Evolutionary conservation across 805 yeast genomes (phyloP).

Genomic region (Teunomyces kruisii): DNA sequence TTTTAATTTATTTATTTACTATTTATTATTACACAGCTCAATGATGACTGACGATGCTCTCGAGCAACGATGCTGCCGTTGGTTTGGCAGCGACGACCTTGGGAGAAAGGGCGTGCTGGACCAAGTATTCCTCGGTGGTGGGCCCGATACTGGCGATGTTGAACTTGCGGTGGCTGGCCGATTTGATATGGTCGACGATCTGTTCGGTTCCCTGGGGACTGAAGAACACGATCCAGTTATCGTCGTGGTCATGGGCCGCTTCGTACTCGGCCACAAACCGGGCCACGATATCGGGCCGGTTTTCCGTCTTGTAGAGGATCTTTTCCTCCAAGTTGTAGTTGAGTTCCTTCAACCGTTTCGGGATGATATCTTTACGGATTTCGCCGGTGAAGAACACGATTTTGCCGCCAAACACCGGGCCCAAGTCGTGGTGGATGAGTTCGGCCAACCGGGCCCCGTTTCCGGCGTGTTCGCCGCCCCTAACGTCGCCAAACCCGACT

Average conservation of each 20-base stretch:
- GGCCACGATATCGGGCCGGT: slow-evolving; percentile 45
- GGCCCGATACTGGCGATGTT: slow-evolving; percentile 86
- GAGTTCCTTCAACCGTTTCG: slow-evolving; percentile 49
- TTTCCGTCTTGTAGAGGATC: slow-evolving; percentile 68
- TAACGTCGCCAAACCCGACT: slow-evolving; percentile 65
- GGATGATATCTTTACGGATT: slow-evolving; percentile 77
- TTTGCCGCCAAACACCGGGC: slow-evolving; percentile 17
- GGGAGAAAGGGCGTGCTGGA: slow-evolving; percentile 52
- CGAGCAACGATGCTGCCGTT: slow-evolving; percentile 50
- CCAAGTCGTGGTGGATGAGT: slow-evolving; percentile 44
- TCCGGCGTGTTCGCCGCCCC: slow-evolving; percentile 78
- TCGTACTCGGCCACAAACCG: slow-evolving; percentile 25
- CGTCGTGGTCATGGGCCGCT: slow-evolving; percentile 10
- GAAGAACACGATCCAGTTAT: slow-evolving; percentile 78
- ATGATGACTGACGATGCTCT: not conserved
- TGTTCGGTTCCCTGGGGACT: slow-evolving; percentile 85
- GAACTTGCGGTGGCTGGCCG: slow-evolving; percentile 6
- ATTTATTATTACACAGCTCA: not conserved
- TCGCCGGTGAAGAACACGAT: slow-evolving; percentile 84
- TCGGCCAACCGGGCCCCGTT: slow-evolving; percentile 74
- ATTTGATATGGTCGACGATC: slow-evolving; percentile 47
- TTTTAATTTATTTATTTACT: slow-evolving; percentile 2
- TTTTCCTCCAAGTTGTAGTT: slow-evolving; percentile 54
- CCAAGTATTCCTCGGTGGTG: slow-evolving; percentile 70
- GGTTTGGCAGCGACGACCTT: slow-evolving; percentile 72